Conservation (phyloP, 257 asterid genomes). For the Leptodermis oblonga region DNA sequence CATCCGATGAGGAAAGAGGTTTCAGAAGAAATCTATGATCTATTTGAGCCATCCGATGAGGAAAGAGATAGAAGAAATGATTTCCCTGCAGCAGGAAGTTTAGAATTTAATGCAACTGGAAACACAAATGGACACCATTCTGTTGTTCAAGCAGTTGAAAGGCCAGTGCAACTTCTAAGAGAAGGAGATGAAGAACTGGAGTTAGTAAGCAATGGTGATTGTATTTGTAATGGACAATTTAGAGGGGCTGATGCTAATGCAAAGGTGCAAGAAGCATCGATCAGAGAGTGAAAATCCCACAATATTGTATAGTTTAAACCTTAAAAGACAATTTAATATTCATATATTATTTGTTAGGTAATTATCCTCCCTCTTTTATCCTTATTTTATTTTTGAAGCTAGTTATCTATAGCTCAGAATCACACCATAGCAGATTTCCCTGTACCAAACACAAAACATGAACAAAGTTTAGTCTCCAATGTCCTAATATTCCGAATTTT, state of each 20-base stretch:
- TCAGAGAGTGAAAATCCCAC: slow-evolving; percentile 14
- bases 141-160: slow-evolving; percentile 13
- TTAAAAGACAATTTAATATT: too few species aligned
- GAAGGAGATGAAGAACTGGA: slow-evolving; percentile 27
- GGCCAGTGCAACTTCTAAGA: slow-evolving; percentile 28
- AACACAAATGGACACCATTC: slow-evolving; percentile 18
- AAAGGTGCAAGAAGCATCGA: slow-evolving; percentile 29
- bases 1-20: too few species aligned
- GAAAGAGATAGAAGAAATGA: slow-evolving; percentile 32
- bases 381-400: too few species aligned
- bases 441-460: too few species aligned
- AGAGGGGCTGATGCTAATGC: slow-evolving; percentile 26
- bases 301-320: too few species aligned
- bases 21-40: slow-evolving; percentile 22
- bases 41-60: slow-evolving; percentile 29
- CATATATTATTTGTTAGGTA: too few species aligned
- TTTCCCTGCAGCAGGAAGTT: slow-evolving; percentile 14
- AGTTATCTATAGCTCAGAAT: too few species aligned
- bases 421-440: too few species aligned
- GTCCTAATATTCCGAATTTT: too few species aligned
- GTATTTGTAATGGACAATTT: slow-evolving; percentile 18
- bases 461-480: too few species aligned
- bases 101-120: slow-evolving; percentile 23
- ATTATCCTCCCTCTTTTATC: too few species aligned
- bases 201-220: slow-evolving; percentile 20